Base-by-base conservation (phyloP, 1,284 basidiomycete genomes). In the Phlebopus sp. region DNA sequence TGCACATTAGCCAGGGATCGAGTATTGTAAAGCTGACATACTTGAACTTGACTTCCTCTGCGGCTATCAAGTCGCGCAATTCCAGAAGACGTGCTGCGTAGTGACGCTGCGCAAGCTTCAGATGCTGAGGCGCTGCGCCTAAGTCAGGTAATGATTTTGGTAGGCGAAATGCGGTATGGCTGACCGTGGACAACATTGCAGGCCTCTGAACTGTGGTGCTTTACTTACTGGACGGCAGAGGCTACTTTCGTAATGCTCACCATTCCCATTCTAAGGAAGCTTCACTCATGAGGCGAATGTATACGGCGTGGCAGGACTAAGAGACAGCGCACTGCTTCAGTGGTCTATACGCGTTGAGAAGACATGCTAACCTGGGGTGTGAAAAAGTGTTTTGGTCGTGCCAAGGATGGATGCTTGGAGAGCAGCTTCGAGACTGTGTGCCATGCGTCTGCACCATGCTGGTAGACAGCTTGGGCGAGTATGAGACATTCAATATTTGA, bases 401-500 rank as follows among this genome's bases (percentile, higher is more conserved):
- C 69, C 32, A 87, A 69, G 8, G 90, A 70, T 11, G 87, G 81
- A 53, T 91, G 87, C 31, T 78, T 79, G 18, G 76, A 69, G 19
- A 94, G 75, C 3, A 88, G 56, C 45, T 77, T 77, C 25, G 86
- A 76, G n/a, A 93, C 80, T 9, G 74, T 67, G 31, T 73, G 58
- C 91, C 91, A 93, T n/a, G 79, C 69, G 40, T 78, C 70, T 23
- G 84, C 77, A n/a, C 92, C 92, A 50, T 85, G 75, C 63, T 93
- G 89, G 67, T 89, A 90, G 34, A 91, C 84, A 0, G 90, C 85
- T 69, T 95, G 92, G 2, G 90, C 79, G 43, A 95, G 77, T 30
- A 95, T 68, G 44, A 95, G 83, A 39, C 75, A 69, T 66, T 90
- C 87, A 37, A 84, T 64, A 50, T 72, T 77, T 46, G 66, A 73